A percentile compares a stretch with the other conserved stretches of the same genome.
Evolutionary conservation across 2,329 filamentous ascomycete species (phyloP).

Genomic region (Mariannaea elegans): DNA sequence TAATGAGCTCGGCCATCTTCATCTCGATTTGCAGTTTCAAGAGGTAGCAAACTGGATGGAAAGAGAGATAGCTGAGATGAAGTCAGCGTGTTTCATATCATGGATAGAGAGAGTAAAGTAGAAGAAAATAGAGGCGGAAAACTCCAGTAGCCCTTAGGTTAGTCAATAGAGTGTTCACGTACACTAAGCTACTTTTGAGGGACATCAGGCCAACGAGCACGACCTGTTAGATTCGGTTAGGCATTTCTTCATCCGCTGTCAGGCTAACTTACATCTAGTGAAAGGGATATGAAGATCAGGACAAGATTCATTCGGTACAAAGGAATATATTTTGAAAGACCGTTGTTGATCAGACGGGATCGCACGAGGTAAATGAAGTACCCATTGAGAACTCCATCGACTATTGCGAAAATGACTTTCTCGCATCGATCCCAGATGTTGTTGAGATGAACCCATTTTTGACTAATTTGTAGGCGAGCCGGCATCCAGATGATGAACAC

Average conservation of each 20-base stretch:
- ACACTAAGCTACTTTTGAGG: constrained; percentile 39
- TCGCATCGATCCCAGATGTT: constrained; percentile 61
- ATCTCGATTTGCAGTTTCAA: constrained; percentile 61
- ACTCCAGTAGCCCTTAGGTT: no score
- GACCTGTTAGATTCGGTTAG: constrained; percentile 20
- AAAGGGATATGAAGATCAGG: constrained; percentile 38
- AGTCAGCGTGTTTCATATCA: background rate
- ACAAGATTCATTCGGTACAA: constrained; percentile 48
- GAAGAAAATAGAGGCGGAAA: no score
- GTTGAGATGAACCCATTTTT: constrained; percentile 55
- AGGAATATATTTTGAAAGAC: constrained; percentile 57
- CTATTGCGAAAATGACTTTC: constrained; percentile 59
- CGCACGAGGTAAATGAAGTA: constrained; percentile 60
- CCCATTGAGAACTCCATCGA: constrained; percentile 58
- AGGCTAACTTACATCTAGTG: constrained; percentile 32
- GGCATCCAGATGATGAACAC: constrained; percentile 66
- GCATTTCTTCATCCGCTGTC: no score
- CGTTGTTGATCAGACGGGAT: constrained; percentile 54
- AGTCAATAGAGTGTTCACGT: background rate
- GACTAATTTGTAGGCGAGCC: constrained; percentile 53
- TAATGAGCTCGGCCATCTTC: constrained; percentile 59
- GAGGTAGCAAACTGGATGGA: constrained; percentile 58
- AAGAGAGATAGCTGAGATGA: constrained; percentile 36
- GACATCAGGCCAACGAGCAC: constrained; percentile 41
- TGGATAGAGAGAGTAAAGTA: background rate